phyloP scores from a whole-genome alignment of 2,329 filamentous ascomycete genomes.

The Colletotrichum destructivum region DNA sequence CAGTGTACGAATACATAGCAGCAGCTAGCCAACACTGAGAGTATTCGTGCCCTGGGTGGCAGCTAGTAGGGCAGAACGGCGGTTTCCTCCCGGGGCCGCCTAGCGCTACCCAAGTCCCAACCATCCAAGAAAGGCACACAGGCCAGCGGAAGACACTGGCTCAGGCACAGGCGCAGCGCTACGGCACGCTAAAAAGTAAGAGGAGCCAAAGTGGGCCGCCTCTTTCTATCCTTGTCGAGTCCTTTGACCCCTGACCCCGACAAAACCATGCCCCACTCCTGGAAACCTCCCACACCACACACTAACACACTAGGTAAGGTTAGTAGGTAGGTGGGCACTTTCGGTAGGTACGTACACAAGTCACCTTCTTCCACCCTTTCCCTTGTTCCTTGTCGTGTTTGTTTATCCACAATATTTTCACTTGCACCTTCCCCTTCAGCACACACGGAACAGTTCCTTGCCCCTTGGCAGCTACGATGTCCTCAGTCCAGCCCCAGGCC shows the following conservation, averaged over 20 bases:
- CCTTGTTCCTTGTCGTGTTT: conserved; percentile 24
- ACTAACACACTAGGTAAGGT: too few relatives aligned
- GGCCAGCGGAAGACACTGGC: neutral
- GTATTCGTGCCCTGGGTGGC: too few relatives aligned
- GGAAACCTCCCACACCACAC: conserved; percentile 3
- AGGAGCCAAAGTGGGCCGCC: conserved; percentile 14
- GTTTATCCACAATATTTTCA: conserved; percentile 13
- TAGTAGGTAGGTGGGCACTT: too few relatives aligned
- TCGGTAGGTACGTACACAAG: too few relatives aligned
- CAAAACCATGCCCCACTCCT: neutral
- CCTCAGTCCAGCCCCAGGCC: neutral
- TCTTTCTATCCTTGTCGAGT: conserved; percentile 11
- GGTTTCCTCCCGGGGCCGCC: conserved; percentile 21
- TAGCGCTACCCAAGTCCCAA: conserved; percentile 23
- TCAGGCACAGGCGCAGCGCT: conserved; percentile 33
- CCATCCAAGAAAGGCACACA: conserved; percentile 18
- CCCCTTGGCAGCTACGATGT: conserved; percentile 38
- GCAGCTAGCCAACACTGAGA: too few relatives aligned
- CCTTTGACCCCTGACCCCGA: conserved; percentile 18
- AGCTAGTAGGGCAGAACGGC: conserved; percentile 4
- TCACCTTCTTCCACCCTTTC: neutral
- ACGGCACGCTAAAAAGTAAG: conserved; percentile 11
- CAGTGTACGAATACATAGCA: neutral
- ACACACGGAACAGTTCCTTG: conserved; percentile 16
- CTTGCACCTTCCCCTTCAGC: conserved; percentile 37